These are phyloP conservation scores for Aspergillus tamarii DNA, from an alignment of 2,329 filamentous ascomycete genomes.

Conservation along the genomic window DNA sequence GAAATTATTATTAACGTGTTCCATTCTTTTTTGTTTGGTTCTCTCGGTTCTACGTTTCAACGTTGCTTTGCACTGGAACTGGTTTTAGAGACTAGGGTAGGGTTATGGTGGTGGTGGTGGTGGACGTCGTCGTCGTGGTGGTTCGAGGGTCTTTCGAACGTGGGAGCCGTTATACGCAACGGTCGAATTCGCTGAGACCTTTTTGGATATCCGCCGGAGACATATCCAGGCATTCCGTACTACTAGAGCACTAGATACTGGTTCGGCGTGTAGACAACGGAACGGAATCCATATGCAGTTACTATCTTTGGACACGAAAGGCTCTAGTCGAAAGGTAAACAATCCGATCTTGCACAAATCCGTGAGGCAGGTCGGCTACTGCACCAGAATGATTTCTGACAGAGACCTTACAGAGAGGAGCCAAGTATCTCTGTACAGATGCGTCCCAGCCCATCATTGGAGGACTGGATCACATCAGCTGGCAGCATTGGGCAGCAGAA, in stretches of 20 bases:
- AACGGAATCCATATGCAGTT: background rate
- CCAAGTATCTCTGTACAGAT: background rate
- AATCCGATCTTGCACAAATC: background rate
- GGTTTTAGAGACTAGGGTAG: background rate
- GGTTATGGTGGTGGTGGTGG: background rate
- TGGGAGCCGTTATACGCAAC: background rate
- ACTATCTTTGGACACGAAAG: slow-evolving; percentile 3
- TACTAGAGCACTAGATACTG: background rate
- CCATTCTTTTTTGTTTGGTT: background rate
- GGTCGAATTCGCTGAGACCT: background rate
- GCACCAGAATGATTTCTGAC: background rate
- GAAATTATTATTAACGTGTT: background rate
- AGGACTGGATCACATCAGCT: background rate
- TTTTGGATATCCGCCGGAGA: background rate
- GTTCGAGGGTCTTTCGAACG: background rate
- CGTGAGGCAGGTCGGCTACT: background rate
- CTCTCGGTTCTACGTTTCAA: background rate
- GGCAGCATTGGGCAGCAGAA: slow-evolving; percentile 19
- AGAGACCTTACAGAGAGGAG: background rate
- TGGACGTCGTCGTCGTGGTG: too few species aligned
- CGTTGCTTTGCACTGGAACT: background rate
- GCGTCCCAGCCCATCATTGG: slow-evolving; percentile 5
- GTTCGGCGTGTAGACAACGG: background rate
- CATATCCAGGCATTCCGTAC: background rate
- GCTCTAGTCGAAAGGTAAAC: background rate